A percentile compares a stretch with the other conserved stretches of the same genome.
These are phyloP conservation scores for Aspergillus affinis DNA, from an alignment of 495 filamentous ascomycete genomes.

Conservation along the genomic window DNA sequence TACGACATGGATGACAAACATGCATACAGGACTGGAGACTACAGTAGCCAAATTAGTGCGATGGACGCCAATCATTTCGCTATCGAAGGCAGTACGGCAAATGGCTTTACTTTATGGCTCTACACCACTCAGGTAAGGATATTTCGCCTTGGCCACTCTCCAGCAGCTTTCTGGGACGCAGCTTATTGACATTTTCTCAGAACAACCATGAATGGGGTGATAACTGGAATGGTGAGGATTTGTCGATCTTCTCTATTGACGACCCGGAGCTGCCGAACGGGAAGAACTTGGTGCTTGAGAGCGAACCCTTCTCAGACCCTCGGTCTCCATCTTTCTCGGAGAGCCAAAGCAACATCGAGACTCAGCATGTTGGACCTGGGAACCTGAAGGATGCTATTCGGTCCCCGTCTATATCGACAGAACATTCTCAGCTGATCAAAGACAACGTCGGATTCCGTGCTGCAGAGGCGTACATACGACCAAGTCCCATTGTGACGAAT, in stretches of 20 bases:
- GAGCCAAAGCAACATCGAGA: slow-evolving; percentile 54
- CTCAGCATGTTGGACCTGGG: slow-evolving; percentile 58
- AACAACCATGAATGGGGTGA: slow-evolving; percentile 92
- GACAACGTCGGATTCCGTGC: slow-evolving; percentile 74
- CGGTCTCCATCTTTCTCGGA: slow-evolving; percentile 59
- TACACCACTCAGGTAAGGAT: slow-evolving; percentile 69
- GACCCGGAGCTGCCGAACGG: slow-evolving; percentile 64
- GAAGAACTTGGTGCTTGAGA: slow-evolving; percentile 17
- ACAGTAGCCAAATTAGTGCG: slow-evolving; percentile 85
- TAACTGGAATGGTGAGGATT: slow-evolving; percentile 95
- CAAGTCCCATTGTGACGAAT: slow-evolving; percentile 72
- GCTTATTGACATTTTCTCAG: slow-evolving; percentile 28
- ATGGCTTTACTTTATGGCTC: slow-evolving; percentile 87
- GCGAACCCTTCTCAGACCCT: slow-evolving; percentile 42
- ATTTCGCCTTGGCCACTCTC: background rate
- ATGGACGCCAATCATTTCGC: slow-evolving; percentile 98
- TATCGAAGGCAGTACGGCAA: slow-evolving; percentile 73
- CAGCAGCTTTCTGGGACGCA: background rate
- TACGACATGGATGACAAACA: slow-evolving; percentile 98
- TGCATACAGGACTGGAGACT: slow-evolving; percentile 96
- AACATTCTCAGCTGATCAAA: slow-evolving; percentile 49
- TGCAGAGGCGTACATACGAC: slow-evolving; percentile 87
- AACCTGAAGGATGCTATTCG: slow-evolving; percentile 74
- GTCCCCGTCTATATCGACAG: slow-evolving; percentile 67
- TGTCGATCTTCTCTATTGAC: slow-evolving; percentile 84